phyloP scores from a whole-genome alignment of 495 filamentous ascomycete genomes.

The Usnea hakonensis region DNA sequence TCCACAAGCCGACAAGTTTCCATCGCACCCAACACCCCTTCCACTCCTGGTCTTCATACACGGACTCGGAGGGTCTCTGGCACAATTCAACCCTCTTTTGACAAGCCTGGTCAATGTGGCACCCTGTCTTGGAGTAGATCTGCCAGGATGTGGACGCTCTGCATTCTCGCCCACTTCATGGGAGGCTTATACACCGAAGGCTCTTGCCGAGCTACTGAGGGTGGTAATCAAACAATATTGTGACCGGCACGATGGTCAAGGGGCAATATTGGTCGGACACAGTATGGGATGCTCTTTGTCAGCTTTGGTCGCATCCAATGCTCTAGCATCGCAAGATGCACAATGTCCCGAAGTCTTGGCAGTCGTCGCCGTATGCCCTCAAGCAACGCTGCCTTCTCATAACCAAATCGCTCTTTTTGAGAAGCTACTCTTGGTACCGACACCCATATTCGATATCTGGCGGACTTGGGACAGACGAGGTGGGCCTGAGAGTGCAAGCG shows the following conservation, averaged over 20 bases:
- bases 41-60: slow-evolving; percentile 87
- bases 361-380: slow-evolving; percentile 72
- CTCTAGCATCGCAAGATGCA: slow-evolving; percentile 56
- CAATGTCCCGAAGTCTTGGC: slow-evolving; percentile 62
- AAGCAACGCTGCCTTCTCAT: slow-evolving; percentile 51
- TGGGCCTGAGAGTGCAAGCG: slow-evolving; percentile 67
- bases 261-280: slow-evolving; percentile 75
- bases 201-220: slow-evolving; percentile 65
- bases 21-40: slow-evolving; percentile 59
- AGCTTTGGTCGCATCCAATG: slow-evolving; percentile 56
- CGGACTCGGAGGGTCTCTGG: slow-evolving; percentile 79
- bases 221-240: slow-evolving; percentile 65
- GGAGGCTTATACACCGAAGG: slow-evolving; percentile 71
- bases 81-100: slow-evolving; percentile 78
- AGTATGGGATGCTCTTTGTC: slow-evolving; percentile 81
- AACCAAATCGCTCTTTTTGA: slow-evolving; percentile 44
- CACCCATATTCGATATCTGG: slow-evolving; percentile 66
- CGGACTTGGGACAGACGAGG: slow-evolving; percentile 75
- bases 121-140: slow-evolving; percentile 82
- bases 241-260: slow-evolving; percentile 56
- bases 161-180: slow-evolving; percentile 60
- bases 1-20: slow-evolving; percentile 70
- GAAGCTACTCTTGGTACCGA: slow-evolving; percentile 57
- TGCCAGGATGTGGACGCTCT: slow-evolving; percentile 82
- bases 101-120: slow-evolving; percentile 75